These are phyloP conservation scores for Garcia nutans DNA, from an alignment of 345 rosid species.

Conservation along the genomic window DNA sequence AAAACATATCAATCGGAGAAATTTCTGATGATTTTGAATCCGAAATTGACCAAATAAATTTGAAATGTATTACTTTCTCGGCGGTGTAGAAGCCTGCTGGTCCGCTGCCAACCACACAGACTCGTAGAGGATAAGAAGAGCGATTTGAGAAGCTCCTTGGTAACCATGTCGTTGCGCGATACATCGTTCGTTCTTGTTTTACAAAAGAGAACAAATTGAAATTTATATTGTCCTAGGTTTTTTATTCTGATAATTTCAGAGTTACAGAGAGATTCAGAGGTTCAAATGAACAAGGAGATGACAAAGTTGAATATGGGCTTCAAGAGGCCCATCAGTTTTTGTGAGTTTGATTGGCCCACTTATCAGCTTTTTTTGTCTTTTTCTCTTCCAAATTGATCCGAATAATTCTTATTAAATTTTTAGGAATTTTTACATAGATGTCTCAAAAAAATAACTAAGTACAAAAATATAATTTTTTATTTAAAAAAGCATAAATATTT, in stretches of 20 bases:
- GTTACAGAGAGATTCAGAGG: too few species aligned
- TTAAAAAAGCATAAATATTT: too few species aligned
- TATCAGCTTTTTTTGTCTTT: too few species aligned
- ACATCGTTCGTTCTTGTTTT: neutral
- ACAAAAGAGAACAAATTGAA: neutral
- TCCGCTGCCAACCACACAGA: slow-evolving; percentile 88
- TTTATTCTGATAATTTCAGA: neutral
- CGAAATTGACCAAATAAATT: neutral
- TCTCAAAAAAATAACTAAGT: too few species aligned
- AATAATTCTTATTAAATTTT: too few species aligned
- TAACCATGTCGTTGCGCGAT: slow-evolving; percentile 37
- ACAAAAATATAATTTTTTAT: too few species aligned
- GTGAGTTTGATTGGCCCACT: neutral
- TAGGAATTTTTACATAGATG: too few species aligned
- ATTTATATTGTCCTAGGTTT: neutral
- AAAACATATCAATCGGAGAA: neutral
- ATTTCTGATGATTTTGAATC: too few species aligned
- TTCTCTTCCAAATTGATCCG: too few species aligned
- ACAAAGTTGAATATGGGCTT: neutral
- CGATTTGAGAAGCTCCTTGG: slow-evolving; percentile 45
- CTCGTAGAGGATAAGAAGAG: slow-evolving; percentile 55
- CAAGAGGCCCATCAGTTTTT: neutral
- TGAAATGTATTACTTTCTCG: slow-evolving; percentile 52
- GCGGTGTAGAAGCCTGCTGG: slow-evolving; percentile 92
- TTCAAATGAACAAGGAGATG: too few species aligned